Evolutionary conservation across 176 grass and related monocot genomes (phyloP), one percentile per base, ranked within the genome.

Genomic region (Avena eriantha): DNA sequence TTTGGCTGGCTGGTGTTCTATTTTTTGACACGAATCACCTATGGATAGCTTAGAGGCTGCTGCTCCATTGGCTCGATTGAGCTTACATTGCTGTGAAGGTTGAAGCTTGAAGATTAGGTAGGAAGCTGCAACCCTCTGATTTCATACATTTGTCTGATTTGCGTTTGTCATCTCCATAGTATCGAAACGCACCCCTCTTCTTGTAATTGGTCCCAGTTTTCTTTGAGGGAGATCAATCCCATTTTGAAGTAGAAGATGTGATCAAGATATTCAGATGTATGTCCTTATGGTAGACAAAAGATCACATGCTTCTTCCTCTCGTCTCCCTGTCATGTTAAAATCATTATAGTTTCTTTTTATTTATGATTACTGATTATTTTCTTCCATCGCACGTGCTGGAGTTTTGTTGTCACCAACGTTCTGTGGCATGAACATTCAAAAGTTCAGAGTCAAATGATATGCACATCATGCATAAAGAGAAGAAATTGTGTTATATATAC

Each of bases 151-250:
- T 81, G 63, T 31, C 86, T 77, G 61, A 65, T 85, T 69, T 82
- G 33, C 18, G 68, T 84, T 77, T 45, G 69, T 11, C 75, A 65
- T 73, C 35, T 56, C 24, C 46, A n/a, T 80, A 60, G 56, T 14
- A 15, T 49, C 71, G 26, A 54, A 21, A 73, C 46, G 1, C 19
- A 21, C 21, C 89, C 15, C 21, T 13, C 9, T 70, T 78, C 61
- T 63, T 88, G 86, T 88, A 85, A 81, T 85, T 88, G 77, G 54
- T 87, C 70, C 65, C 90, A 88, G 53, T 88, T 91, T 91, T 91
- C 46, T 51, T 76, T 3, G 14, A 76, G 48, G 73, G 73, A 76
- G 48, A 78, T 82, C 77, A 64, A 77, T 87, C 77, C 84, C 90
- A 91, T 91, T 91, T 91, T 91, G 90, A 82, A 45, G 82, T 78